phyloP scores from a whole-genome alignment of 768 basidiomycete genomes.

The Termitomyces bulborhizus region DNA sequence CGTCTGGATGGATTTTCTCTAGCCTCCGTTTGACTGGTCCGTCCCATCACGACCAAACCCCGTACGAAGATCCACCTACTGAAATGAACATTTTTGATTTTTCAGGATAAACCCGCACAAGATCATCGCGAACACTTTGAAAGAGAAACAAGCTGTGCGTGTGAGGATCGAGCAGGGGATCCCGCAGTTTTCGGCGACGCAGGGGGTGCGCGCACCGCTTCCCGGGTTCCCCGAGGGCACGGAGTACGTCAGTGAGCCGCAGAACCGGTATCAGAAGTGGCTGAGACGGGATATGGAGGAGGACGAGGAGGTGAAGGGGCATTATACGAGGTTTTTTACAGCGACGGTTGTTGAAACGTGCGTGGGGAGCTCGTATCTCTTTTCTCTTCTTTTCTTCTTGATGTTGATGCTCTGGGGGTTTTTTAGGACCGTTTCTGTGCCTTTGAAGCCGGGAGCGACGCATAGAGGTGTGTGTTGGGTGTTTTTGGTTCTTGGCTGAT shows the following conservation, averaged over 20 bases:
- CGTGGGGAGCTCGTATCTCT: slow-evolving; percentile 12
- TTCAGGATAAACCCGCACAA: slow-evolving; percentile 55
- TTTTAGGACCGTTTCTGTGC: slow-evolving; percentile 47
- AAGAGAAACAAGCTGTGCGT: slow-evolving; percentile 26
- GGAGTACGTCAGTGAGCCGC: slow-evolving; percentile 37
- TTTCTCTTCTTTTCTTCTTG: not conserved
- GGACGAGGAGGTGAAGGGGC: slow-evolving; percentile 37
- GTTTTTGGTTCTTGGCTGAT: not conserved
- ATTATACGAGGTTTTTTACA: slow-evolving; percentile 46
- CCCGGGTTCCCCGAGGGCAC: slow-evolving; percentile 44
- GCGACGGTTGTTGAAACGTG: slow-evolving; percentile 46
- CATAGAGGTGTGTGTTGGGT: slow-evolving; percentile 35
- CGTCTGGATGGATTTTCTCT: not conserved
- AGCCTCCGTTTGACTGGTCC: slow-evolving; percentile 73
- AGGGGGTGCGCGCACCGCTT: slow-evolving; percentile 11
- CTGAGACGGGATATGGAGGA: slow-evolving; percentile 23
- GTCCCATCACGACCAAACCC: not conserved
- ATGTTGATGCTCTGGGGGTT: not conserved
- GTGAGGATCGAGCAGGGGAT: slow-evolving; percentile 37
- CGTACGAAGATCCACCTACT: too few species aligned
- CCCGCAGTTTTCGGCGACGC: slow-evolving; percentile 35
- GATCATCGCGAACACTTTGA: slow-evolving; percentile 25
- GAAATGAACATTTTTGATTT: not conserved
- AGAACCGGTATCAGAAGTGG: slow-evolving; percentile 37
- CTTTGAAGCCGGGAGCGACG: slow-evolving; percentile 42